phyloP scores from a whole-genome alignment of 2,329 filamentous ascomycete species.

The Clonostachys rhizophaga region DNA sequence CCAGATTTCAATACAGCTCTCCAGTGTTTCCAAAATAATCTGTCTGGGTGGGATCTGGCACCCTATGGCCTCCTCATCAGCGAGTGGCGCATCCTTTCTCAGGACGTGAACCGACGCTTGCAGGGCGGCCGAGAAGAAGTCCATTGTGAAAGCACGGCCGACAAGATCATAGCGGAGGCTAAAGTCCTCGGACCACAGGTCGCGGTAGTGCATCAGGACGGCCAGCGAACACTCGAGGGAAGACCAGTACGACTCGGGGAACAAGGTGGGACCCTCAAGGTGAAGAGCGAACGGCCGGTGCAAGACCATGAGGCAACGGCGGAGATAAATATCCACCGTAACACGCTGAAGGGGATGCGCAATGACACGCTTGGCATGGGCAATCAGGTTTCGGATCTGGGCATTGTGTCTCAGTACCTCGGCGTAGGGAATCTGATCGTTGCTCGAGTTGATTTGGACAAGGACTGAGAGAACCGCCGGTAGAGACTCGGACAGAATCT shows the following conservation, averaged over 20 bases:
- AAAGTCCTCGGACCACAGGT: slow-evolving; percentile 21
- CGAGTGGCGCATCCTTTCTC: slow-evolving; percentile 23
- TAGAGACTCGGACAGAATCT: slow-evolving; percentile 20
- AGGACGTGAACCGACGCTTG: slow-evolving; percentile 25
- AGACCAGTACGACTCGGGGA: slow-evolving; percentile 27
- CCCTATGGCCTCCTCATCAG: slow-evolving; percentile 13
- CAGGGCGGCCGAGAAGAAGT: slow-evolving; percentile 26
- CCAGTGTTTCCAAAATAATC: slow-evolving; percentile 24
- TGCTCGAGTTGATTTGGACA: slow-evolving; percentile 22
- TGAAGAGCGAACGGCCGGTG: slow-evolving; percentile 27
- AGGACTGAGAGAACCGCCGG: slow-evolving; percentile 21
- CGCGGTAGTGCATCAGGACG: slow-evolving; percentile 25
- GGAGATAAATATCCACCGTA: slow-evolving; percentile 25
- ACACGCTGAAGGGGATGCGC: slow-evolving; percentile 20
- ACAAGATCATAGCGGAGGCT: slow-evolving; percentile 19
- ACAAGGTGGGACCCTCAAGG: slow-evolving; percentile 20
- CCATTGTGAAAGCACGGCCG: slow-evolving; percentile 23
- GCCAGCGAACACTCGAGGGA: slow-evolving; percentile 28
- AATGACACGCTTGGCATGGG: slow-evolving; percentile 18
- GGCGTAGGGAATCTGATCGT: slow-evolving; percentile 20
- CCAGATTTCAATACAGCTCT: slow-evolving; percentile 26
- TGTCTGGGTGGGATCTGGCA: slow-evolving; percentile 24
- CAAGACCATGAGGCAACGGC: slow-evolving; percentile 26
- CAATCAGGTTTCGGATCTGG: slow-evolving; percentile 23
- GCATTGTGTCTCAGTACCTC: slow-evolving; percentile 23